Percentiles rank a stretch among this genome's conserved stretches.
phyloP scores from a whole-genome alignment of 768 basidiomycete genomes.

The Termitomyces sp. region DNA sequence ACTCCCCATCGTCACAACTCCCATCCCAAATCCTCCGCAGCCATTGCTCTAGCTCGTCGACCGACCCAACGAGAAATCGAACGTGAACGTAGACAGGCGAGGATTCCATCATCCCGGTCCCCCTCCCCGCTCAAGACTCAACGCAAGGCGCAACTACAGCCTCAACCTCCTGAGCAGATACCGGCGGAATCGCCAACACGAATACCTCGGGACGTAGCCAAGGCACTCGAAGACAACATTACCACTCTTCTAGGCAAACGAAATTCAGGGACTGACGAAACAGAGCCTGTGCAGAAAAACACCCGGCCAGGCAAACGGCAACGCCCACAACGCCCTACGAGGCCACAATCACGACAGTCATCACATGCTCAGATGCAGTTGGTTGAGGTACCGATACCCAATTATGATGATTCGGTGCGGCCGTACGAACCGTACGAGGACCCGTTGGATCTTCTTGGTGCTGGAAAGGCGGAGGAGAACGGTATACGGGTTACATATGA shows the following conservation, averaged over 20 bases:
- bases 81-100: conserved; percentile 20
- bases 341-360: conserved; percentile 32
- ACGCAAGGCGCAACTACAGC: conserved; percentile 9
- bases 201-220: conserved; percentile 43
- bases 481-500: conserved; percentile 60
- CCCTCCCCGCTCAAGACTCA: conserved; percentile 50
- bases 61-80: conserved; percentile 19
- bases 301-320: conserved; percentile 29
- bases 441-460: conserved; percentile 16
- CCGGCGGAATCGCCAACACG: conserved; percentile 35
- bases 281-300: conserved; percentile 11
- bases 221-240: conserved; percentile 63
- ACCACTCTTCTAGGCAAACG: conserved; percentile 69
- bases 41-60: conserved; percentile 9
- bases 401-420: conserved; percentile 19
- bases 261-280: conserved; percentile 33
- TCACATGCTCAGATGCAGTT: conserved; percentile 25
- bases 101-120: conserved; percentile 56
- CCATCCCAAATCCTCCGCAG: conserved; percentile 5
- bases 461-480: conserved; percentile 29
- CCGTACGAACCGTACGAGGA: conserved; percentile 25
- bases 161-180: conserved; percentile 12
- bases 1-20: conserved; percentile 12
- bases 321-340: conserved; percentile 30
- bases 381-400: conserved; percentile 12